Evolutionary conservation across 2,329 filamentous ascomycete species (phyloP).

Genomic region (Onygena corvina): DNA sequence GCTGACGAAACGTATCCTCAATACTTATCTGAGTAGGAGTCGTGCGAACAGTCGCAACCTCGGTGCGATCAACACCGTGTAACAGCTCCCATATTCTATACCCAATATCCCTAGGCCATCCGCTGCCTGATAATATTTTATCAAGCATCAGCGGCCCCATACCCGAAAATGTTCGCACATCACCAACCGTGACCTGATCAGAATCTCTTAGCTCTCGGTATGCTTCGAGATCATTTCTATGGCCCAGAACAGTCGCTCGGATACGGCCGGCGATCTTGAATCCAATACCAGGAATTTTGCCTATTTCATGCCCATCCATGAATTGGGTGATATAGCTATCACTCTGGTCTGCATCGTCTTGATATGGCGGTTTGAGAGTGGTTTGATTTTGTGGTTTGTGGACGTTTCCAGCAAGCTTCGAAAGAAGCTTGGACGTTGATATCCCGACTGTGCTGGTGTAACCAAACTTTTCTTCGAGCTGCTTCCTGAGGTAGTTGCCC

Average conservation of each 20-base stretch:
- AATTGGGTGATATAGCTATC: slow-evolving; percentile 51
- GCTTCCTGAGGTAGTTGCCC: slow-evolving; percentile 58
- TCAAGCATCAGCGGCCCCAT: slow-evolving; percentile 57
- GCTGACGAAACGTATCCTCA: slow-evolving; percentile 73
- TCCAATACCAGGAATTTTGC: slow-evolving; percentile 75
- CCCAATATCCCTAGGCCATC: slow-evolving; percentile 59
- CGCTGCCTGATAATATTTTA: slow-evolving; percentile 55
- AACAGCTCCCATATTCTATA: slow-evolving; percentile 62
- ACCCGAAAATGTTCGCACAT: slow-evolving; percentile 50
- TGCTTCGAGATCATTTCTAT: slow-evolving; percentile 26
- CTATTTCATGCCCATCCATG: slow-evolving; percentile 62
- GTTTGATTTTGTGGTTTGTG: slow-evolving; percentile 87
- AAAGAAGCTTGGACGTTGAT: slow-evolving; percentile 72
- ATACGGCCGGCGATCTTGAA: slow-evolving; percentile 62
- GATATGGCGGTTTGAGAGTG: slow-evolving; percentile 57
- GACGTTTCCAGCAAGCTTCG: slow-evolving; percentile 70
- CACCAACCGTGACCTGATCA: slow-evolving; percentile 50
- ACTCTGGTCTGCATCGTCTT: background rate
- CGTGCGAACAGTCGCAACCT: slow-evolving; percentile 58
- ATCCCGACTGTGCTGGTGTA: slow-evolving; percentile 84
- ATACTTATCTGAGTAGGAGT: slow-evolving; percentile 84
- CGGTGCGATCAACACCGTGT: slow-evolving; percentile 64
- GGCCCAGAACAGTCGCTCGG: slow-evolving; percentile 47
- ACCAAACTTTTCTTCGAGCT: slow-evolving; percentile 62
- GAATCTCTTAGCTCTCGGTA: slow-evolving; percentile 29